Conservation (phyloP, 768 basidiomycete genomes). For the Pholiota molesta region DNA sequence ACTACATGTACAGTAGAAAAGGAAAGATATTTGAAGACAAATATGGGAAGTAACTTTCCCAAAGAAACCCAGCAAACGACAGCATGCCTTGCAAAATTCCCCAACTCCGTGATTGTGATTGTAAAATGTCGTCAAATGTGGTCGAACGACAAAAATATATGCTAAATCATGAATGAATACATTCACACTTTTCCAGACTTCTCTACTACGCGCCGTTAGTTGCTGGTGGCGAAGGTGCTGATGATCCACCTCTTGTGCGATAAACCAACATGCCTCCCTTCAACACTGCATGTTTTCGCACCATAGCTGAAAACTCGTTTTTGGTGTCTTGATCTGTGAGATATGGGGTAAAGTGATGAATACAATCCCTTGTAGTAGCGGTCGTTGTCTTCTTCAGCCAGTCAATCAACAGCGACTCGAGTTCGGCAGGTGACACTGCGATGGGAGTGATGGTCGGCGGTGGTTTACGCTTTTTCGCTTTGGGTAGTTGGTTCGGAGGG, state of each 20-base stretch:
- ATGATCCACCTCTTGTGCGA: conserved; percentile 33
- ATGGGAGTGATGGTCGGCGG: conserved; percentile 35
- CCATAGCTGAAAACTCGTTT: conserved; percentile 73
- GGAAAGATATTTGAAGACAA: too few relatives aligned
- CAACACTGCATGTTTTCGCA: conserved; percentile 78
- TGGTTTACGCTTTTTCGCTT: conserved; percentile 64
- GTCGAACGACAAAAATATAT: too few relatives aligned
- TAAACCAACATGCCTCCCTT: conserved; percentile 67
- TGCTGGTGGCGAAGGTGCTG: conserved; percentile 38
- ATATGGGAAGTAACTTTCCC: too few relatives aligned
- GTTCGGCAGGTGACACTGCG: conserved; percentile 50
- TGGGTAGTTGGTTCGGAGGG: conserved; percentile 24
- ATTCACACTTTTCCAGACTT: too few relatives aligned
- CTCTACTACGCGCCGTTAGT: conserved; percentile 7
- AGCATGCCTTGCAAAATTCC: too few relatives aligned
- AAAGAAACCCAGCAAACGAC: too few relatives aligned
- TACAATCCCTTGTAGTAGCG: conserved; percentile 78
- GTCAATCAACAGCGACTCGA: conserved; percentile 71
- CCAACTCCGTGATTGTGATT: too few relatives aligned
- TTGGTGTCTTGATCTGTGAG: conserved; percentile 72
- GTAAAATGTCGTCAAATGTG: too few relatives aligned
- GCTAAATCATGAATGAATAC: too few relatives aligned
- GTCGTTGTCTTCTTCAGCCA: conserved; percentile 74
- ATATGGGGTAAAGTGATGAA: conserved; percentile 78
- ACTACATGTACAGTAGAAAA: too few relatives aligned